phyloP scores from a whole-genome alignment of 2,329 filamentous ascomycete species.

The Stemphylium beticola region DNA sequence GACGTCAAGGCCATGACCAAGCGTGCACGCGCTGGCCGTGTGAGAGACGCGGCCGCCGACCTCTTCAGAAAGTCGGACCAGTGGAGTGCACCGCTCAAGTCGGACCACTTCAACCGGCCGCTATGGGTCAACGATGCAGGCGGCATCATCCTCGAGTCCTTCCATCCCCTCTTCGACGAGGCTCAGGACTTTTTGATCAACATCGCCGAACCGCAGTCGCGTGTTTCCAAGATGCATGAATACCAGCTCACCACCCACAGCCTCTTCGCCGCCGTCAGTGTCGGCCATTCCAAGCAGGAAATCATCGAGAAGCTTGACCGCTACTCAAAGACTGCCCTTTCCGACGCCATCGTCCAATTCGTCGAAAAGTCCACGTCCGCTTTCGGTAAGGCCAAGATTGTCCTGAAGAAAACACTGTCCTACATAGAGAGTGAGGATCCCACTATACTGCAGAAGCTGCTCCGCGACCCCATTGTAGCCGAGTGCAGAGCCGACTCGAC shows the following conservation, averaged over 20 bases:
- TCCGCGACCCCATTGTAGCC: conserved; percentile 83
- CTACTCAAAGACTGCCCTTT: conserved; percentile 86
- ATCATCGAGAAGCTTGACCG: conserved; percentile 88
- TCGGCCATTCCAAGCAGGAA: conserved; percentile 86
- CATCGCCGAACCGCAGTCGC: conserved; percentile 89
- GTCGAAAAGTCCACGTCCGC: conserved; percentile 84
- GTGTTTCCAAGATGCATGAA: conserved; percentile 90
- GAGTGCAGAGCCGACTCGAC: conserved; percentile 75
- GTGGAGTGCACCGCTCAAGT: conserved; percentile 80
- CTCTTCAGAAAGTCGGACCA: conserved; percentile 74
- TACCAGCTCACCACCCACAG: conserved; percentile 91
- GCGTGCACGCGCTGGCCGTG: conserved; percentile 29
- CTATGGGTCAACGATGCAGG: conserved; percentile 92
- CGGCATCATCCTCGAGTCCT: conserved; percentile 91
- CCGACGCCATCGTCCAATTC: conserved; percentile 79
- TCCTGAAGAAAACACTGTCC: conserved; percentile 92
- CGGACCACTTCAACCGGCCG: conserved; percentile 86
- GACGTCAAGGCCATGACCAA: conserved; percentile 45
- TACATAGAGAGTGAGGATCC: conserved; percentile 93
- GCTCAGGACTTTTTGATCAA: conserved; percentile 96
- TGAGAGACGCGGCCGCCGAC: conserved; percentile 60
- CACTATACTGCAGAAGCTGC: conserved; percentile 81
- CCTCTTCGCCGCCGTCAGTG: conserved; percentile 92
- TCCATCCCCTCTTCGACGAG: conserved; percentile 83
- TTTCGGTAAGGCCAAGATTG: conserved; percentile 94